Percentiles rank a stretch among this genome's conserved stretches.
Evolutionary conservation across 352 stramenopile genomes (phyloP).

Genomic region (Globisporangium yorkense): DNA sequence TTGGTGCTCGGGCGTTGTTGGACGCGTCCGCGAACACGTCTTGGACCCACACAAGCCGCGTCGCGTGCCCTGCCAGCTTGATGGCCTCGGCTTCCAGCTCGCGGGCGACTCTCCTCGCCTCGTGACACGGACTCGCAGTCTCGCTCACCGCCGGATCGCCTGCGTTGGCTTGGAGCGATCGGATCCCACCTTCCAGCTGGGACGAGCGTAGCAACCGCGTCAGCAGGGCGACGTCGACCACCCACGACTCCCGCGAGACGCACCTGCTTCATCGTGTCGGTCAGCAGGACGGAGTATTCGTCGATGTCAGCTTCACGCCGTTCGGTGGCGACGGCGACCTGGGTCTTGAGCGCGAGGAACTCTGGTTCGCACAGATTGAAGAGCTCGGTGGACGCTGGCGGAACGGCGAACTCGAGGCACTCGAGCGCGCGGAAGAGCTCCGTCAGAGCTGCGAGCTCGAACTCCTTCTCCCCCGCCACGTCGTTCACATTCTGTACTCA

Average conservation of each 20-base stretch:
- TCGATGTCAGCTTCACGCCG: slow-evolving; percentile 26
- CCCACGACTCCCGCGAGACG: background rate
- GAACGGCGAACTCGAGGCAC: slow-evolving; percentile 25
- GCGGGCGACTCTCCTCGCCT: slow-evolving; percentile 19
- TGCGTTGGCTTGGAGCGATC: slow-evolving; percentile 21
- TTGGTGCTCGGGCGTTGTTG: slow-evolving; percentile 16
- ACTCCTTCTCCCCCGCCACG: slow-evolving; percentile 36
- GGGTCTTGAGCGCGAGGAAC: slow-evolving; percentile 31
- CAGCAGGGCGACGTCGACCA: background rate
- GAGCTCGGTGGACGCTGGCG: slow-evolving; percentile 18
- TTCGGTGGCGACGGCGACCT: slow-evolving; percentile 21
- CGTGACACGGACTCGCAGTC: slow-evolving; percentile 22
- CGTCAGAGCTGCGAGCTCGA: slow-evolving; percentile 38
- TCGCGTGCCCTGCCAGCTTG: slow-evolving; percentile 20
- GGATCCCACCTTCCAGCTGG: slow-evolving; percentile 9
- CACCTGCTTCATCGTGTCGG: slow-evolving; percentile 15
- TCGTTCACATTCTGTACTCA: slow-evolving; percentile 37
- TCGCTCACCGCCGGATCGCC: slow-evolving; percentile 28
- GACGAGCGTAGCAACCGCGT: background rate
- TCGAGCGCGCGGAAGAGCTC: slow-evolving; percentile 32
- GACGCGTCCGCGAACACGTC: slow-evolving; percentile 34
- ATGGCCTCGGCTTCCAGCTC: slow-evolving; percentile 25
- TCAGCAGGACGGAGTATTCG: slow-evolving; percentile 21
- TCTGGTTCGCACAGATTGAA: slow-evolving; percentile 40
- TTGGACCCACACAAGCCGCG: slow-evolving; percentile 27